These are phyloP conservation scores for Trametes villosa DNA, from an alignment of 768 basidiomycete species.

Conservation along the genomic window DNA sequence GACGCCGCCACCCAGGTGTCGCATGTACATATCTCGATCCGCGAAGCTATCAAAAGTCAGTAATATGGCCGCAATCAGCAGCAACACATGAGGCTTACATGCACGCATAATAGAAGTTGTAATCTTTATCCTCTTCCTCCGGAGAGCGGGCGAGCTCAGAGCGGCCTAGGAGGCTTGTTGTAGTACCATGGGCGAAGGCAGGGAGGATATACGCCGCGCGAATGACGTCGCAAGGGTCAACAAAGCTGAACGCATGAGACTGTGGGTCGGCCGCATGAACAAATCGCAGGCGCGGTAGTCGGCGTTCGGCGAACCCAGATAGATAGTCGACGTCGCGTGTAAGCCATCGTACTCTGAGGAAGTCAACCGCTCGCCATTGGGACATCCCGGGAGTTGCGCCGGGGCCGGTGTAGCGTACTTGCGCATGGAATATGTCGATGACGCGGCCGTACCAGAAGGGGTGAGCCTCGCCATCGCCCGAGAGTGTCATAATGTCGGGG, in stretches of 20 bases:
- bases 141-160: conserved; percentile 13
- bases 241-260: conserved; percentile 42
- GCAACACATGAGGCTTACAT: no score
- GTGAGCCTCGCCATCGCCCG: conserved; percentile 7
- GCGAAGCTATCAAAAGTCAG: no score
- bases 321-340: conserved; percentile 28
- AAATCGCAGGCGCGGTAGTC: conserved; percentile 2
- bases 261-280: neutral
- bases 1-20: no score
- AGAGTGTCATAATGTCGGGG: conserved; percentile 36
- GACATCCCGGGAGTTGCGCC: neutral
- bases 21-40: no score
- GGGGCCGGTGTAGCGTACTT: conserved; percentile 14
- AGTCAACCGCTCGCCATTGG: conserved; percentile 27
- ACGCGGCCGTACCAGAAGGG: conserved; percentile 36
- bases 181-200: conserved; percentile 36
- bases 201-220: conserved; percentile 48
- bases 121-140: conserved; percentile 21
- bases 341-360: conserved; percentile 43
- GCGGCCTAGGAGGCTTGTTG: conserved; percentile 14
- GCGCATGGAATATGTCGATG: conserved; percentile 29
- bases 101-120: conserved; percentile 28
- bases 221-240: conserved; percentile 48
- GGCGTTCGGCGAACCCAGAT: conserved; percentile 1
- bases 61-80: no score